A percentile compares a stretch with the other conserved stretches of the same genome.
These are phyloP conservation scores for Bryoglossum gracile DNA, from an alignment of 495 filamentous ascomycete species.

Conservation along the genomic window DNA sequence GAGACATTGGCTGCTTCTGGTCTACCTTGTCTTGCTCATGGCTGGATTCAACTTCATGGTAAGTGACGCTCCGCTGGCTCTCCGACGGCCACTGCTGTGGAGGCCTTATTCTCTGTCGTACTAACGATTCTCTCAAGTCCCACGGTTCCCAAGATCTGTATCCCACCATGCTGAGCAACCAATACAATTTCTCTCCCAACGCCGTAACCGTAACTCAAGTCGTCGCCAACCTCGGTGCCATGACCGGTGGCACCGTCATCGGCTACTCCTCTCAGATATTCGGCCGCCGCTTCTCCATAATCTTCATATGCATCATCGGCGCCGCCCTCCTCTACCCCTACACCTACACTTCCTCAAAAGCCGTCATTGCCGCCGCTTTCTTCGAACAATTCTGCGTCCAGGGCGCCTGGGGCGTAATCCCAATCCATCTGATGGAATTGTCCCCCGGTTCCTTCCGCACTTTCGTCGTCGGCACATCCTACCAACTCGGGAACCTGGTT, in stretches of 20 bases:
- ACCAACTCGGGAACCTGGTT: constrained; percentile 72
- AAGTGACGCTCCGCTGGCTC: neutral
- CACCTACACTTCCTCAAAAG: constrained; percentile 50
- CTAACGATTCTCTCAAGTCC: constrained; percentile 12
- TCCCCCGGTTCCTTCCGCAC: constrained; percentile 66
- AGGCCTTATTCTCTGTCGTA: neutral
- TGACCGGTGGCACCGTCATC: constrained; percentile 60
- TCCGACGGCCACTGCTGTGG: neutral
- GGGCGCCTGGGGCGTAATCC: constrained; percentile 70
- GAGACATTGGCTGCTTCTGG: constrained; percentile 35
- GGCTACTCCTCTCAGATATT: constrained; percentile 68
- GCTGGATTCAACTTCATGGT: constrained; percentile 34
- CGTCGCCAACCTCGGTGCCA: constrained; percentile 27
- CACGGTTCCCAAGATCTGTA: constrained; percentile 42
- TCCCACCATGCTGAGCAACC: constrained; percentile 35
- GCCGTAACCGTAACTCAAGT: constrained; percentile 34
- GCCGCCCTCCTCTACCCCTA: constrained; percentile 60
- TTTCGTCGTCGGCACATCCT: constrained; percentile 60
- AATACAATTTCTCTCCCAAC: constrained; percentile 28
- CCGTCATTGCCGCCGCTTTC: constrained; percentile 61
- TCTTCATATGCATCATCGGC: constrained; percentile 50
- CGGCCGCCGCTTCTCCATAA: constrained; percentile 61
- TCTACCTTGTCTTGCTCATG: constrained; percentile 39
- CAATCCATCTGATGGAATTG: constrained; percentile 67
- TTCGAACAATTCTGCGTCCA: constrained; percentile 76